Conservation (phyloP, 208 protist genomes). For the Phytomonas sp. region DNA sequence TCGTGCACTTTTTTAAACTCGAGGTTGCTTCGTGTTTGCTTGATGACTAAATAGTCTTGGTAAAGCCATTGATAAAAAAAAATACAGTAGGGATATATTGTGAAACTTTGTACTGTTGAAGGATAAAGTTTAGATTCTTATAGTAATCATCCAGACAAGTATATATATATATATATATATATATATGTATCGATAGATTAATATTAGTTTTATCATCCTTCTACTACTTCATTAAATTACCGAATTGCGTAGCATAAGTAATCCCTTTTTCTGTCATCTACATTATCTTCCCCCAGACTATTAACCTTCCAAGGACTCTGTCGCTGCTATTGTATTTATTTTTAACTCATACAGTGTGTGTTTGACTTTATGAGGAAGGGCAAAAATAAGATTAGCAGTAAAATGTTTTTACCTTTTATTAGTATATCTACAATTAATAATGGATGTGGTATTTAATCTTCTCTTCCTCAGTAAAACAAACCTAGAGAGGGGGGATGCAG, state of each 20-base stretch:
- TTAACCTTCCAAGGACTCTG: no score
- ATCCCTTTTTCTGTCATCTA: background rate
- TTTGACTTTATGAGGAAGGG: background rate
- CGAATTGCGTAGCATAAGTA: background rate
- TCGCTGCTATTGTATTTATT: background rate
- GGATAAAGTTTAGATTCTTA: background rate
- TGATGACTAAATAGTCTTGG: slow-evolving; percentile 8
- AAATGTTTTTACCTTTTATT: background rate
- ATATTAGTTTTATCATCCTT: slow-evolving; percentile 3
- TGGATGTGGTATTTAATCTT: background rate
- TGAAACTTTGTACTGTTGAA: background rate
- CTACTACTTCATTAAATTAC: background rate
- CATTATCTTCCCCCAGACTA: background rate
- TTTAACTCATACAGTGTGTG: background rate
- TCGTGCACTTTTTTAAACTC: slow-evolving; percentile 1
- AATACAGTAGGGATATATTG: background rate
- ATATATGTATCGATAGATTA: slow-evolving; percentile 5
- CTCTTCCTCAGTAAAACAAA: background rate
- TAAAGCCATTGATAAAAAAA: slow-evolving; percentile 1
- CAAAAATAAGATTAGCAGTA: background rate
- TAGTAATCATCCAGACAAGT: background rate
- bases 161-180: slow-evolving; percentile 9
- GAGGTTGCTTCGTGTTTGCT: slow-evolving; percentile 3
- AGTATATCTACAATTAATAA: background rate
- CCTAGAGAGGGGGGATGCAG: background rate